Base-by-base conservation (phyloP, 1,139 yeast species). In the Nakaseomyces uthaithaninus region DNA sequence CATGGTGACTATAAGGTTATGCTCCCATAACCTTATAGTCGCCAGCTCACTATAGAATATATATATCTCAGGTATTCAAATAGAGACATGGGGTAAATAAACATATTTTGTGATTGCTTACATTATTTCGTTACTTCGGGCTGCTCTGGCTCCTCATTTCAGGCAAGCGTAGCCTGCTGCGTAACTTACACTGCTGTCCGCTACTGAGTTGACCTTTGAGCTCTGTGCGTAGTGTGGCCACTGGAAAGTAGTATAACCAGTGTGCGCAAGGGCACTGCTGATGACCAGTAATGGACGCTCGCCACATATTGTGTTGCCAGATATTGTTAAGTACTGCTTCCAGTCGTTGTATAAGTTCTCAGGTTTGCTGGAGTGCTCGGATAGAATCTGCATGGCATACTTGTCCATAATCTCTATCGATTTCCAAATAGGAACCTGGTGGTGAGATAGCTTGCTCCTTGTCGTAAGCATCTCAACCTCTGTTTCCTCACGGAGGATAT, bases 291-390 rank as follows among this genome's bases (percentile, higher is more conserved):
- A 68, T 0, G 98, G 96, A 47, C 75, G 80, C 45, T 89, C 83
- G 0, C 99, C 99, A 60, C 99, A 93, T 18, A 91, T 83, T 0
- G 98, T 93, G 60, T 91, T 89, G 1, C 81, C 86, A 0, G 97
- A 84, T 1, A 52, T 49, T 3, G 63, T 63, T 8, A 91, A 74
- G 55, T 91, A 91, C 19, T 68, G 59, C 37, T 68, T 69, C 86
- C 95, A 91, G n/a, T 62, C 62, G 9, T 57, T 50, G 1, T 70
- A 63, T 0, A 83, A 85, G 0, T 60, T 54, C 22, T 24, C 12
- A 4, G 27, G 27, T 4, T 15, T 23, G 14, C 2, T 17, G 7
- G 25, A 12, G 12, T 33, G 23, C 9, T 23, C 27, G 0, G 77
- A 59, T 0, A 85, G 79, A 3, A 81, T 66, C 9, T 60, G 54